Conservation (phyloP, 2,329 filamentous ascomycete species). For the Stemphylium vesicarium region DNA sequence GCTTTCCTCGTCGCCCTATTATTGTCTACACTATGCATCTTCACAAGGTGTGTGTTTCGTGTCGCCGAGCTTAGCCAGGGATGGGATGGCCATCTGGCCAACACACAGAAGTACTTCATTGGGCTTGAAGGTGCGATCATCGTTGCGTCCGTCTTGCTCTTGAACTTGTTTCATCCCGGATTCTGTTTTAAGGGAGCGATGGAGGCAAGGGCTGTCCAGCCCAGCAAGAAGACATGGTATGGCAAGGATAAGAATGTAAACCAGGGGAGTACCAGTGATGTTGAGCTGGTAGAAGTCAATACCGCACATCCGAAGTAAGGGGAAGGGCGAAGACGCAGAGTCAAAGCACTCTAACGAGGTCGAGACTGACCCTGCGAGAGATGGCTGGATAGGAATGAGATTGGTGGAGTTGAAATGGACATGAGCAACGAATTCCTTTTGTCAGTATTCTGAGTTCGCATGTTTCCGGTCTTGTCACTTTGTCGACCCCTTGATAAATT, state of each 20-base stretch:
- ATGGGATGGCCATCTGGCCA: conserved; percentile 66
- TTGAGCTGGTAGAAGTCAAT: conserved; percentile 3
- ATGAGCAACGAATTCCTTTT: no score
- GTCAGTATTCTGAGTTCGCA: no score
- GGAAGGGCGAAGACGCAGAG: not conserved
- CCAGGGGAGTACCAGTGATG: conserved; percentile 10
- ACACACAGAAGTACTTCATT: conserved; percentile 48
- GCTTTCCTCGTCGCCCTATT: conserved; percentile 63
- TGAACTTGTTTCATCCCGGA: conserved; percentile 48
- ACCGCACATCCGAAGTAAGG: not conserved
- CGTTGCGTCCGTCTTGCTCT: conserved; percentile 37
- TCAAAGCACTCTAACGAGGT: no score
- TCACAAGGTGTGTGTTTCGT: conserved; percentile 69
- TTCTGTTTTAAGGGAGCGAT: conserved; percentile 46
- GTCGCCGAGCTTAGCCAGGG: conserved; percentile 70
- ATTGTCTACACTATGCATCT: conserved; percentile 67
- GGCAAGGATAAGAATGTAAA: not conserved
- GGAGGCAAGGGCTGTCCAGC: conserved; percentile 13
- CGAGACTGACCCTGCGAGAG: no score
- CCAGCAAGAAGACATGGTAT: conserved; percentile 9
- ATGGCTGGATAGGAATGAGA: no score
- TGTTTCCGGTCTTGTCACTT: no score
- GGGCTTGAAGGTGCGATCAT: conserved; percentile 48
- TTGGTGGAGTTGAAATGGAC: no score
- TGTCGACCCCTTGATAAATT: no score